Base-by-base conservation (phyloP, 177 flowering plant species). In the Vitis hybrid region DNA sequence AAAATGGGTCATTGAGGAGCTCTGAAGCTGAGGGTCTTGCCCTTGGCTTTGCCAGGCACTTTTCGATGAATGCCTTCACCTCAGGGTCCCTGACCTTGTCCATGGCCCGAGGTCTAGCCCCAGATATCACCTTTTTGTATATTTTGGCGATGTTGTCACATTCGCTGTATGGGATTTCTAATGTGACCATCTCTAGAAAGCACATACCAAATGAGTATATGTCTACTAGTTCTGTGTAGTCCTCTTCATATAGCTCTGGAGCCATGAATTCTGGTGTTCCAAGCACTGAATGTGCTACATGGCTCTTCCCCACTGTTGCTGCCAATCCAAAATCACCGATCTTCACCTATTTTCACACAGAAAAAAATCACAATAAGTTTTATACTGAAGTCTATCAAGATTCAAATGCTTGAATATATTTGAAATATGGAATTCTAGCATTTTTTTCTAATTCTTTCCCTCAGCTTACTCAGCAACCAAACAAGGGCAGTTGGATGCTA, bases 231-330 rank as follows among this genome's bases (percentile, higher is more conserved):
- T 91, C 97, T 0, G 91, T 91, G 82, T 91, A 91, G 50, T 90
- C 76, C 77, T 90, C 92, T 14, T 92, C 97, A 59, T 90, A 92
- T 1, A 90, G 82, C 82, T 92, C 93, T 0, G 93, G 97, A 4
- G 97, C 95, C 97, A 92, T 92, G 79, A 83, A 90, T 73, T 89
- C 93, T 0, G 93, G 97, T 21, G 97, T 91, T 39, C 97, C 97
- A 1, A 91, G 71, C 6, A 89, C 58, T 0, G 97, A 89, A 74
- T 89, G 97, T 0, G 97, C 97, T 1, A 74, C 76, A 61, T 85
- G 97, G 78, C 76, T 89, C 86, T 79, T 80, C n/a, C 89, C 94
- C 23, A 88, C 91, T 2, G 72, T 82, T 2, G 97, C 85, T 4
- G 97, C 94, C 74, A 91, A 72, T 0, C 97, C 97, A 10, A 91